Evolutionary conservation across 2,329 filamentous ascomycete genomes (phyloP).

Genomic region (Cercospora sojina): DNA sequence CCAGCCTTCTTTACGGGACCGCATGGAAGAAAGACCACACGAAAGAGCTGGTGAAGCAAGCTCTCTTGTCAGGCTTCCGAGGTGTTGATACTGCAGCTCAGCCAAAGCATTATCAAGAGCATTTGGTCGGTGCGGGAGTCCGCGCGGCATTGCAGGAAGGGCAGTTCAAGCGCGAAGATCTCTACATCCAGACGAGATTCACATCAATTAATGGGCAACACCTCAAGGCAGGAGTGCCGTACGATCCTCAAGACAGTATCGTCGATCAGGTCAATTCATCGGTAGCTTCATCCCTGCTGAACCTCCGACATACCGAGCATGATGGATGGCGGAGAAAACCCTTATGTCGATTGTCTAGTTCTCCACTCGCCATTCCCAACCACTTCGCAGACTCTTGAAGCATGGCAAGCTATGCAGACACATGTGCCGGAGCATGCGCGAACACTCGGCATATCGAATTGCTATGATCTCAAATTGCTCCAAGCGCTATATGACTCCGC

Average conservation of each 20-base stretch:
- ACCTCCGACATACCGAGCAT: slow-evolving; percentile 52
- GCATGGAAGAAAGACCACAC: slow-evolving; percentile 80
- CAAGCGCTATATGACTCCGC: slow-evolving; percentile 51
- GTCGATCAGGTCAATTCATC: slow-evolving; percentile 66
- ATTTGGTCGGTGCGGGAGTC: slow-evolving; percentile 67
- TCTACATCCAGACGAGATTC: slow-evolving; percentile 86
- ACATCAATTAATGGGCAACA: slow-evolving; percentile 65
- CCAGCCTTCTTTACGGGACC: slow-evolving; percentile 69
- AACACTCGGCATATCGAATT: slow-evolving; percentile 73
- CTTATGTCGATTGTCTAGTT: slow-evolving; percentile 60
- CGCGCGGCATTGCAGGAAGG: slow-evolving; percentile 57
- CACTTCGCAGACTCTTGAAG: slow-evolving; percentile 56
- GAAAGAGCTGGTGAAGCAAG: slow-evolving; percentile 64
- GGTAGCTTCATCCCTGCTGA: slow-evolving; percentile 63
- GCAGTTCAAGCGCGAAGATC: slow-evolving; percentile 56
- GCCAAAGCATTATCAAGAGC: slow-evolving; percentile 74
- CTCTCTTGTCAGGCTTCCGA: slow-evolving; percentile 67
- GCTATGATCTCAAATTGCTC: slow-evolving; percentile 56
- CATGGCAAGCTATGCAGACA: slow-evolving; percentile 64
- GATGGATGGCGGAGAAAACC: slow-evolving; percentile 37
- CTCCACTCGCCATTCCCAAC: slow-evolving; percentile 58
- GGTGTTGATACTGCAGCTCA: slow-evolving; percentile 74
- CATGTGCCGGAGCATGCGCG: slow-evolving; percentile 66
- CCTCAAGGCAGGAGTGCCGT: slow-evolving; percentile 56
- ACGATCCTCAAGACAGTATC: slow-evolving; percentile 58